These are phyloP conservation scores for Elongisporangium undulatum DNA, from an alignment of 352 stramenopile genomes.

Conservation along the genomic window DNA sequence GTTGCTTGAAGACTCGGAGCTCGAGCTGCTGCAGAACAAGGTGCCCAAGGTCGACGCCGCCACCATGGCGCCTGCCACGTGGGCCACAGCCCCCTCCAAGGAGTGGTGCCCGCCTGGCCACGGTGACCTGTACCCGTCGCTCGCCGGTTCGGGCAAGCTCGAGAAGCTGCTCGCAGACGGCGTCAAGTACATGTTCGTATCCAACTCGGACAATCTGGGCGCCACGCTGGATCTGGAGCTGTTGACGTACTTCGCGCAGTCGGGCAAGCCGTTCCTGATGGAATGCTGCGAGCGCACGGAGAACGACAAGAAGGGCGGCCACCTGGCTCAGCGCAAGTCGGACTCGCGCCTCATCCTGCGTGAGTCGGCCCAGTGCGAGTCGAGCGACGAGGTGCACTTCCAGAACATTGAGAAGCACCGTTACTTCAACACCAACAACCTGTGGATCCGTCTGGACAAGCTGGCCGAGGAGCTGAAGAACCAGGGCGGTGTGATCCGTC, in stretches of 20 bases:
- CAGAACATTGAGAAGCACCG: conserved; percentile 87
- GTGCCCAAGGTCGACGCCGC: conserved; percentile 93
- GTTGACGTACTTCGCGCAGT: conserved; percentile 88
- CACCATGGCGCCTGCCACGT: conserved; percentile 70
- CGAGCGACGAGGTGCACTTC: conserved; percentile 73
- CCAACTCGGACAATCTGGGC: conserved; percentile 87
- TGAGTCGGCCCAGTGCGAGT: conserved; percentile 88
- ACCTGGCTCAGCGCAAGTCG: conserved; percentile 90
- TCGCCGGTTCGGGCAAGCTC: conserved; percentile 80
- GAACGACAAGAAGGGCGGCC: conserved; percentile 99
- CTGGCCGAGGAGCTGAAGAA: conserved; percentile 74
- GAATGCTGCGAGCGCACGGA: conserved; percentile 97
- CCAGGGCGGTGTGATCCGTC: conserved; percentile 74
- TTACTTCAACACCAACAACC: conserved; percentile 90
- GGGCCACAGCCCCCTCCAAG: conserved; percentile 61
- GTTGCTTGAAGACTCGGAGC: conserved; percentile 91
- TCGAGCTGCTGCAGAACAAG: conserved; percentile 99
- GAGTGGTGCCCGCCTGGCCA: conserved; percentile 87
- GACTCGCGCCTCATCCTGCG: conserved; percentile 95
- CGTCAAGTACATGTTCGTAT: conserved; percentile 90
- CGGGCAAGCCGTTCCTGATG: conserved; percentile 88
- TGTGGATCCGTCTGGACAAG: conserved; percentile 88
- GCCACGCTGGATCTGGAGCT: conserved; percentile 80
- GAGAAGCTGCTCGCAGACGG: conserved; percentile 82
- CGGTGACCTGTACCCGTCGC: conserved; percentile 82